Evolutionary conservation across 2,329 filamentous ascomycete genomes (phyloP).

Genomic region (Plectosphaerella sp.): DNA sequence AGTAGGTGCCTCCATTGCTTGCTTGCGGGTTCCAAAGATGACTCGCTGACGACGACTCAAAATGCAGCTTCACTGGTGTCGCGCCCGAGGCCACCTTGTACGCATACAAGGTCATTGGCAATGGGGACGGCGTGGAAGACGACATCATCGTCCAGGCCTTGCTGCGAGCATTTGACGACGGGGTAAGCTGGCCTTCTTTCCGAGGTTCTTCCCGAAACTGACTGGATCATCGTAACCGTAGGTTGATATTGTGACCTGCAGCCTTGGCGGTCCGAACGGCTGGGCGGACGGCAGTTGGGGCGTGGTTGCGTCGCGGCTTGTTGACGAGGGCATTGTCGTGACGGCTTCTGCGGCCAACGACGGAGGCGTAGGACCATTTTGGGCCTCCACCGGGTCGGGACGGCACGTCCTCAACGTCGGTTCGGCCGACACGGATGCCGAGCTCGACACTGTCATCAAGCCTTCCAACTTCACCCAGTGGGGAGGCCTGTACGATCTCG

Average conservation of each 20-base stretch:
- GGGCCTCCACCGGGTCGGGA: conserved; percentile 32
- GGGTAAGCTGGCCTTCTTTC: conserved; percentile 6
- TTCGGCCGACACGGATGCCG: conserved; percentile 24
- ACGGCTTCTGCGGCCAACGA: conserved; percentile 37
- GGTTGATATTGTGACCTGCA: conserved; percentile 27
- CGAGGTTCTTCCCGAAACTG: neutral
- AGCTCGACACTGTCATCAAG: neutral
- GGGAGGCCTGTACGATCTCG: conserved; percentile 6
- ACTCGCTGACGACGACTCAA: no score
- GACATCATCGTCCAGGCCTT: conserved; percentile 24
- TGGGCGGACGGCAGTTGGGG: conserved; percentile 21
- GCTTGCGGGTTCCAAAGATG: no score
- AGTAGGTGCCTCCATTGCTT: neutral
- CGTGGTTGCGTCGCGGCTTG: conserved; percentile 33
- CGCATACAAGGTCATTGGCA: conserved; percentile 24
- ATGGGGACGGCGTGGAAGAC: conserved; percentile 14
- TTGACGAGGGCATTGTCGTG: conserved; percentile 32
- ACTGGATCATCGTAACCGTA: neutral
- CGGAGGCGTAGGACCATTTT: conserved; percentile 33
- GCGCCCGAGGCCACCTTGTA: conserved; percentile 22
- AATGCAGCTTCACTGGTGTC: conserved; percentile 13
- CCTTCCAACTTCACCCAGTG: neutral
- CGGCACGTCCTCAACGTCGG: conserved; percentile 35
- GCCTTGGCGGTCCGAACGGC: conserved; percentile 22
- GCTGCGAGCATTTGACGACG: conserved; percentile 20